phyloP scores from a whole-genome alignment of 495 filamentous ascomycete genomes.

The Ascobolus immersus region DNA sequence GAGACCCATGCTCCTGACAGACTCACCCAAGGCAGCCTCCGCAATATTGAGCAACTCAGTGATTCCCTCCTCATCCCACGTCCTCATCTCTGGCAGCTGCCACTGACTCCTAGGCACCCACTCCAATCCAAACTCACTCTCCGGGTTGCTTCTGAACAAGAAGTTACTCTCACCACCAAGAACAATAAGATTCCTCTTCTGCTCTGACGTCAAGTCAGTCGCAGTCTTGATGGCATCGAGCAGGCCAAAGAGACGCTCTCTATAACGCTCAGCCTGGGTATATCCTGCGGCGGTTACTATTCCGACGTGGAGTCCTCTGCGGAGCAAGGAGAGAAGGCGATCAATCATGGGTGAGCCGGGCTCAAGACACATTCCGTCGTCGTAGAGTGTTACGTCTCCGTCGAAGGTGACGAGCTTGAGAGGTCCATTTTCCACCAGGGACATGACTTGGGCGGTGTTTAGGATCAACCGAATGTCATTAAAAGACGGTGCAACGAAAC shows the following conservation, averaged over 20 bases:
- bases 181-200: constrained; percentile 56
- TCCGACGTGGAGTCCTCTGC: constrained; percentile 32
- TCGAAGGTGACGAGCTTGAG: constrained; percentile 81
- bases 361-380: constrained; percentile 61
- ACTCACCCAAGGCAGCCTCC: constrained; percentile 55
- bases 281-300: constrained; percentile 97
- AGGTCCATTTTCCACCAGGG: constrained; percentile 40
- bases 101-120: constrained; percentile 46
- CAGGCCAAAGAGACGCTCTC: constrained; percentile 57
- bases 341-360: constrained; percentile 50
- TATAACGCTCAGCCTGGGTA: constrained; percentile 61
- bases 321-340: constrained; percentile 42
- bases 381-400: constrained; percentile 90
- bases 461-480: constrained; percentile 84
- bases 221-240: constrained; percentile 55
- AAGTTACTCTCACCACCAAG: constrained; percentile 39
- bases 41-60: constrained; percentile 58
- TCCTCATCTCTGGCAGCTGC: constrained; percentile 63
- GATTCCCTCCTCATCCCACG: constrained; percentile 64
- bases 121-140: constrained; percentile 5
- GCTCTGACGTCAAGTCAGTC: constrained; percentile 27
- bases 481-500: constrained; percentile 91
- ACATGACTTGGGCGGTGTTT: constrained; percentile 84
- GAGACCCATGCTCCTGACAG: constrained; percentile 47
- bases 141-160: constrained; percentile 9